phyloP scores from a whole-genome alignment of 1,284 basidiomycete species.

The Salmacisia buchloeana region DNA sequence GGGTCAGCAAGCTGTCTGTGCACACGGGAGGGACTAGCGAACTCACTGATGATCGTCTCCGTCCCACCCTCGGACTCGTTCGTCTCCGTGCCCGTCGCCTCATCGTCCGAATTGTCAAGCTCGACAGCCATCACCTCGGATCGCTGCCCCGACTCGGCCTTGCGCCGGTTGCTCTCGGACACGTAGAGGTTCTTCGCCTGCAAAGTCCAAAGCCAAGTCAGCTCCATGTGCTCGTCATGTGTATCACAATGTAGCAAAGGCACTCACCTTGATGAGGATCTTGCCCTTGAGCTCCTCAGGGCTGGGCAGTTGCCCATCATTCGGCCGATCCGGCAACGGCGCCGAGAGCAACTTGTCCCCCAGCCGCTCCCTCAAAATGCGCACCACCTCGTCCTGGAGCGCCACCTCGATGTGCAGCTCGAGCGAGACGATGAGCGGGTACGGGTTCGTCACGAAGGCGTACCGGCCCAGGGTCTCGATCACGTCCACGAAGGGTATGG shows the following conservation, averaged over 20 bases:
- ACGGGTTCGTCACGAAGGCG: conserved; percentile 86
- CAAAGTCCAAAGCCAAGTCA: neutral
- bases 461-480: conserved; percentile 84
- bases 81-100: neutral
- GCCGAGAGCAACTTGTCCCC: conserved; percentile 61
- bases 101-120: neutral
- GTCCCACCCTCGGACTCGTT: neutral
- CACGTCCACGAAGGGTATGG: conserved; percentile 75
- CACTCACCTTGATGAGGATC: conserved; percentile 68
- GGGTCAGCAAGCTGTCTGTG: neutral
- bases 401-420: conserved; percentile 80
- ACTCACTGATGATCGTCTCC: neutral
- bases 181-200: conserved; percentile 9
- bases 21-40: neutral
- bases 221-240: no score
- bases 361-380: conserved; percentile 72
- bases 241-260: no score
- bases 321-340: conserved; percentile 50
- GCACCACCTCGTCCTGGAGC: conserved; percentile 77
- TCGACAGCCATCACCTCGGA: neutral
- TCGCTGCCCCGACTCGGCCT: neutral
- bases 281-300: conserved; percentile 76
- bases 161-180: conserved; percentile 1
- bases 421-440: conserved; percentile 88
- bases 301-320: conserved; percentile 63